Evolutionary conservation across 1,139 yeast species (phyloP).

Genomic region (Blastobotrys capitulatus): DNA sequence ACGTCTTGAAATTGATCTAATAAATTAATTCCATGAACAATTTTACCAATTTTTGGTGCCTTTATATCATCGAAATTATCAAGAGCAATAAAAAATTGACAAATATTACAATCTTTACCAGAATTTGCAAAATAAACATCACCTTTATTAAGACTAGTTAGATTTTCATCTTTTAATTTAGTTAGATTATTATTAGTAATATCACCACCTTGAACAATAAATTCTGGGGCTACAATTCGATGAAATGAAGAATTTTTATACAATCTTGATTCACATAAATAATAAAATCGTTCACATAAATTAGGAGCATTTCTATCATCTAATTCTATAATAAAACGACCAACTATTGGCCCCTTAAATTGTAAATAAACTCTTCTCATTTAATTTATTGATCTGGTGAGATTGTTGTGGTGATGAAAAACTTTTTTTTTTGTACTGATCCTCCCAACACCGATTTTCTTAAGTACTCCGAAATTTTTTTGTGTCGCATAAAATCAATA

Average conservation of each 20-base stretch:
- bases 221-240: slow-evolving; percentile 62
- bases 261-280: slow-evolving; percentile 20
- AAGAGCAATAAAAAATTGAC: slow-evolving; percentile 66
- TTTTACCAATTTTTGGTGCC: slow-evolving; percentile 56
- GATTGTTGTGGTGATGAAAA: not conserved
- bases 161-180: slow-evolving; percentile 58
- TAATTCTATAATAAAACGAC: slow-evolving; percentile 64
- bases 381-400: not conserved
- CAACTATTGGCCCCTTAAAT: slow-evolving; percentile 45
- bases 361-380: slow-evolving; percentile 47
- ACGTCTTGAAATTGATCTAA: slow-evolving; percentile 34
- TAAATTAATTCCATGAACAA: slow-evolving; percentile 62
- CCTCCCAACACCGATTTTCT: too few relatives aligned
- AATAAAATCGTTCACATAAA: slow-evolving; percentile 42
- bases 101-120: slow-evolving; percentile 42
- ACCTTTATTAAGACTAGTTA: slow-evolving; percentile 27
- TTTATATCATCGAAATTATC: slow-evolving; percentile 6
- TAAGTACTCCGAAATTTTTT: too few relatives aligned
- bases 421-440: too few relatives aligned
- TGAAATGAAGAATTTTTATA: slow-evolving; percentile 38
- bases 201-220: slow-evolving; percentile 79
- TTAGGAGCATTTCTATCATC: slow-evolving; percentile 50
- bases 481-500: too few relatives aligned
- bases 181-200: slow-evolving; percentile 32
- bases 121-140: slow-evolving; percentile 58